Evolutionary conservation across 2,329 filamentous ascomycete genomes (phyloP).

Genomic region (Podosphaera xanthii): DNA sequence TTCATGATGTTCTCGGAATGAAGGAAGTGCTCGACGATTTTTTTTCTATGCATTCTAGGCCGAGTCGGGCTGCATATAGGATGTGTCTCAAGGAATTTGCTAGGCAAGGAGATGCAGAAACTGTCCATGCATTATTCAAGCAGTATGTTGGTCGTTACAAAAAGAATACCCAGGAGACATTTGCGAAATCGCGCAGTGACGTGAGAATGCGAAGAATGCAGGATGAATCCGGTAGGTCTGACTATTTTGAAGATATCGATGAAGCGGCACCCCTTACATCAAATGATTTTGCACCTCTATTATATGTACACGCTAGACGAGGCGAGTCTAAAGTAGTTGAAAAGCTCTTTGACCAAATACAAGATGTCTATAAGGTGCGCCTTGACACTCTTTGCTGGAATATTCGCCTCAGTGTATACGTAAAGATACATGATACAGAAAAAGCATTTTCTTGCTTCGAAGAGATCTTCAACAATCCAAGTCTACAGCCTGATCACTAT

Average conservation of each 20-base stretch:
- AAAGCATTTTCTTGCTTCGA: slow-evolving; percentile 42
- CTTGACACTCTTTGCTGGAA: slow-evolving; percentile 50
- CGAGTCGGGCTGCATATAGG: slow-evolving; percentile 13
- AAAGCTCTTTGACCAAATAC: slow-evolving; percentile 38
- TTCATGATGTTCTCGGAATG: slow-evolving; percentile 16
- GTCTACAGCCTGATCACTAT: slow-evolving; percentile 30
- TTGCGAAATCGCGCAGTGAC: neutral
- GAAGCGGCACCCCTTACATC: neutral
- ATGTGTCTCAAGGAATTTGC: slow-evolving; percentile 21
- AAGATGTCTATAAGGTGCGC: slow-evolving; percentile 26
- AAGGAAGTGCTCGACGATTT: slow-evolving; percentile 19
- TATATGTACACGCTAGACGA: slow-evolving; percentile 48
- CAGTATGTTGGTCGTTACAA: slow-evolving; percentile 12
- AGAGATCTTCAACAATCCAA: slow-evolving; percentile 25
- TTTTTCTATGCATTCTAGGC: slow-evolving; percentile 13
- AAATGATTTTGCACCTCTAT: slow-evolving; percentile 27
- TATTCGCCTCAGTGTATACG: slow-evolving; percentile 48
- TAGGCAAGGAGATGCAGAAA: slow-evolving; percentile 21
- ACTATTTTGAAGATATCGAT: slow-evolving; percentile 1
- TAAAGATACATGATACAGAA: slow-evolving; percentile 41
- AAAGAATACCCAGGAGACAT: neutral
- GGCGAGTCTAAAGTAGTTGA: slow-evolving; percentile 38
- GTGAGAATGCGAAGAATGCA: neutral
- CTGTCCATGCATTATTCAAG: slow-evolving; percentile 23
- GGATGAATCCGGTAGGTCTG: slow-evolving; percentile 1